Conservation (phyloP, 83 land plant genomes). For the Thuja plicata region DNA sequence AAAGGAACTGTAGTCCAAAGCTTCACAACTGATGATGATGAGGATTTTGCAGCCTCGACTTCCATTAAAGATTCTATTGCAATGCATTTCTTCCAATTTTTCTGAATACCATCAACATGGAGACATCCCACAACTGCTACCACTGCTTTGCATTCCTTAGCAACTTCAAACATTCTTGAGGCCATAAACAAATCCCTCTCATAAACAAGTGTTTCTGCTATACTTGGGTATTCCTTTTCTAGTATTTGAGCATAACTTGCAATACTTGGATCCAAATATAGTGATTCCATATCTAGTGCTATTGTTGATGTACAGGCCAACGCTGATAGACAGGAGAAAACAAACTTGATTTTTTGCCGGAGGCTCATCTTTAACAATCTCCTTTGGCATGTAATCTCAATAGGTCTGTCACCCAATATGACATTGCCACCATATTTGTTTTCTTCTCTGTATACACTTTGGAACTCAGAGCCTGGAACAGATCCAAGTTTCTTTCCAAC, state of each 20-base stretch:
- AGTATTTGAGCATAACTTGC: not conserved
- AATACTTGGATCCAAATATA: too few relatives aligned
- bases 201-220: not conserved
- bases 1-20: constrained; percentile 35
- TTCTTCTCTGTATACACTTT: not conserved
- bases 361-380: not conserved
- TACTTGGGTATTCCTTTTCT: not conserved
- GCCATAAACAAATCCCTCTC: constrained; percentile 57
- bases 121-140: constrained; percentile 91
- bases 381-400: not conserved
- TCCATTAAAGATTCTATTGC: constrained; percentile 42
- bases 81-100: constrained; percentile 71
- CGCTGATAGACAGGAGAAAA: not conserved
- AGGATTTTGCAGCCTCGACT: constrained; percentile 29
- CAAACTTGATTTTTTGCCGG: not conserved
- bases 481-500: not conserved
- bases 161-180: constrained; percentile 55
- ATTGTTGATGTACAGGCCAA: not conserved
- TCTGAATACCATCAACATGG: constrained; percentile 73
- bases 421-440: not conserved
- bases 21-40: constrained; percentile 19
- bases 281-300: not conserved
- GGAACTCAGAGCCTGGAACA: not conserved
- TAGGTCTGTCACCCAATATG: not conserved
- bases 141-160: constrained; percentile 60